Percentiles rank a stretch among this genome's conserved stretches.
Conservation (phyloP, 495 filamentous ascomycete genomes). For the Cryomyces minteri region DNA sequence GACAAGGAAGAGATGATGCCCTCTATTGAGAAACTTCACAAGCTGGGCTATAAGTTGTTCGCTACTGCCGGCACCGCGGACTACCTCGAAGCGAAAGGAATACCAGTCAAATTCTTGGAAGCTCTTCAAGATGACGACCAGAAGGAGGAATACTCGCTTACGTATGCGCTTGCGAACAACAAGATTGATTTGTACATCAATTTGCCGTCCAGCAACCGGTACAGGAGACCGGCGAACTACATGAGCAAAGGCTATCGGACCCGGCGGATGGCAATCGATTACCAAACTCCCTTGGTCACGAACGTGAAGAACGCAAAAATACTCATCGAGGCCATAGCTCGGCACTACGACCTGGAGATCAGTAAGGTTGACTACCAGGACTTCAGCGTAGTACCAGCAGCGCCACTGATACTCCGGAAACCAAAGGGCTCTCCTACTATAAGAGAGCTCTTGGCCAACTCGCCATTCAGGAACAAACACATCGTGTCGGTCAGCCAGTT, state of each 20-base stretch:
- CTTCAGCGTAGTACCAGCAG: slow-evolving; percentile 6
- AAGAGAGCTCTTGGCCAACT: slow-evolving; percentile 52
- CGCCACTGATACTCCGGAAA: neutral
- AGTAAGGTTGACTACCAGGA: slow-evolving; percentile 64
- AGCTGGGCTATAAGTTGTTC: slow-evolving; percentile 84
- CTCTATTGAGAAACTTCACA: slow-evolving; percentile 70
- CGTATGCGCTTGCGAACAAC: slow-evolving; percentile 88
- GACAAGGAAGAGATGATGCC: slow-evolving; percentile 96
- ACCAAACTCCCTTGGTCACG: slow-evolving; percentile 90
- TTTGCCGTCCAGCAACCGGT: slow-evolving; percentile 91
- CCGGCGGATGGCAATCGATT: slow-evolving; percentile 94
- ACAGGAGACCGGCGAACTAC: slow-evolving; percentile 88
- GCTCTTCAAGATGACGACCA: slow-evolving; percentile 49
- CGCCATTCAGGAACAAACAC: slow-evolving; percentile 69
- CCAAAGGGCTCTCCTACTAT: slow-evolving; percentile 31
- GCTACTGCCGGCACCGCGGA: slow-evolving; percentile 92
- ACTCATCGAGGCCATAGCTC: slow-evolving; percentile 79
- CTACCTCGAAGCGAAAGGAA: slow-evolving; percentile 78
- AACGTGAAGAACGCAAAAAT: slow-evolving; percentile 99
- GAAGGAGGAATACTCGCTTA: slow-evolving; percentile 89
- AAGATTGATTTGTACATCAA: slow-evolving; percentile 98
- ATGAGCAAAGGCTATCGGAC: slow-evolving; percentile 95
- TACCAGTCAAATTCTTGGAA: slow-evolving; percentile 83
- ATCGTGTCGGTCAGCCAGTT: slow-evolving; percentile 85
- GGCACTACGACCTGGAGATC: slow-evolving; percentile 70